A percentile compares a stretch with the other conserved stretches of the same genome.
phyloP scores from a whole-genome alignment of 306 rosid species.

The Vigna angularis region DNA sequence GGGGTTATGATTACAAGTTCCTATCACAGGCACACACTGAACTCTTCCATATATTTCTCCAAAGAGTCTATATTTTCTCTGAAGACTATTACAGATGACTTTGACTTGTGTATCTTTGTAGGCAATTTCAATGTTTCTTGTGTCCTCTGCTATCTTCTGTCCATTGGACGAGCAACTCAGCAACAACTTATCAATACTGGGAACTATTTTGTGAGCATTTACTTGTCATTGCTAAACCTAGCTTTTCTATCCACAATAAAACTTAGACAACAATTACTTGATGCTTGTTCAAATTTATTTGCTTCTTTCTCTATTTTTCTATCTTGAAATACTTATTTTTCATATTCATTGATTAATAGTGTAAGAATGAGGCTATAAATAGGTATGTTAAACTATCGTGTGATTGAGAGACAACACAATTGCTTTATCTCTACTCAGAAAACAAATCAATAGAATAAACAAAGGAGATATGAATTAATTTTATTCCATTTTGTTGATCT shows the following conservation, averaged over 20 bases:
- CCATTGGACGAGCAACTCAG: slow-evolving; percentile 68
- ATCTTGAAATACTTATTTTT: too few relatives aligned
- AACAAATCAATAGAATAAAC: too few relatives aligned
- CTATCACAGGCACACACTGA: not conserved
- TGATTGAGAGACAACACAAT: too few relatives aligned
- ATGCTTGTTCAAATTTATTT: not conserved
- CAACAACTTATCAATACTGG: slow-evolving; percentile 74
- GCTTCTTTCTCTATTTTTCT: not conserved
- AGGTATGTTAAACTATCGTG: too few relatives aligned
- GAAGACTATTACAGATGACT: not conserved
- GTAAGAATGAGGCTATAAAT: not conserved
- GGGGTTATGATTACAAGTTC: not conserved
- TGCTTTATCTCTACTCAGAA: too few relatives aligned
- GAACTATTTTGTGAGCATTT: slow-evolving; percentile 77
- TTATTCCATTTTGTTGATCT: too few relatives aligned
- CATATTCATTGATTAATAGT: not conserved
- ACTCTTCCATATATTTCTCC: slow-evolving; percentile 17
- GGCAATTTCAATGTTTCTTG: slow-evolving; percentile 85
- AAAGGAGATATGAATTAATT: too few relatives aligned
- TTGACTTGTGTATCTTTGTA: slow-evolving; percentile 44
- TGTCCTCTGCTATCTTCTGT: slow-evolving; percentile 61
- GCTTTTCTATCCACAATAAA: not conserved
- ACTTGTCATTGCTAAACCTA: slow-evolving; percentile 29
- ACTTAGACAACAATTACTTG: not conserved
- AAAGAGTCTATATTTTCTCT: slow-evolving; percentile 20